Conservation (phyloP, 345 rosid species). For the Geranium rotundifolium region DNA sequence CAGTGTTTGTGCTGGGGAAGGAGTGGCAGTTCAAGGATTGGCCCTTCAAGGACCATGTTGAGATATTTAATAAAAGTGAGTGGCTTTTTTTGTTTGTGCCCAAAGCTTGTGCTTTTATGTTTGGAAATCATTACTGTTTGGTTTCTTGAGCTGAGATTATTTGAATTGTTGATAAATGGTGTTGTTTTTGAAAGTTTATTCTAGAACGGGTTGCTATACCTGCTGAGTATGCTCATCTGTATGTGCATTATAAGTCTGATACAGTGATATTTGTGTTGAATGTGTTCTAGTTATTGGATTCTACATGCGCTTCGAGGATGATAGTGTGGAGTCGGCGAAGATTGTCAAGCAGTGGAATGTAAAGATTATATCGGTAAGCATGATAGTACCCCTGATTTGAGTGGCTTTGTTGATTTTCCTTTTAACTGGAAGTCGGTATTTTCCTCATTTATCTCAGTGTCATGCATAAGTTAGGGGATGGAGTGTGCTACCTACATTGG, state of each 20-base stretch:
- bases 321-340: constrained; percentile 87
- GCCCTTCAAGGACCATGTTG: constrained; percentile 94
- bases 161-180: neutral
- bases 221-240: neutral
- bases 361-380: constrained; percentile 78
- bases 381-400: neutral
- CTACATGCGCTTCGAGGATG: constrained; percentile 90
- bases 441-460: neutral
- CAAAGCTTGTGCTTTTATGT: neutral
- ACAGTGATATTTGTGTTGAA: constrained; percentile 1
- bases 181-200: too few relatives aligned
- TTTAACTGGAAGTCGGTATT: neutral
- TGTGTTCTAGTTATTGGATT: constrained; percentile 72
- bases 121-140: neutral
- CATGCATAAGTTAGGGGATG: neutral
- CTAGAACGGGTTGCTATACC: neutral
- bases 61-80: constrained; percentile 88
- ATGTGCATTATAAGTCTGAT: neutral
- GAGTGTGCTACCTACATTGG: neutral
- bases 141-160: neutral
- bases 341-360: constrained; percentile 98
- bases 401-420: neutral
- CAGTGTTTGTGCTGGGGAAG: constrained; percentile 82
- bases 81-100: neutral
- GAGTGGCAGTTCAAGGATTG: constrained; percentile 99